Percentiles rank a stretch among this genome's conserved stretches.
These are phyloP conservation scores for Solanum pimpinellifolium DNA, from an alignment of 257 asterid species.

Conservation along the genomic window DNA sequence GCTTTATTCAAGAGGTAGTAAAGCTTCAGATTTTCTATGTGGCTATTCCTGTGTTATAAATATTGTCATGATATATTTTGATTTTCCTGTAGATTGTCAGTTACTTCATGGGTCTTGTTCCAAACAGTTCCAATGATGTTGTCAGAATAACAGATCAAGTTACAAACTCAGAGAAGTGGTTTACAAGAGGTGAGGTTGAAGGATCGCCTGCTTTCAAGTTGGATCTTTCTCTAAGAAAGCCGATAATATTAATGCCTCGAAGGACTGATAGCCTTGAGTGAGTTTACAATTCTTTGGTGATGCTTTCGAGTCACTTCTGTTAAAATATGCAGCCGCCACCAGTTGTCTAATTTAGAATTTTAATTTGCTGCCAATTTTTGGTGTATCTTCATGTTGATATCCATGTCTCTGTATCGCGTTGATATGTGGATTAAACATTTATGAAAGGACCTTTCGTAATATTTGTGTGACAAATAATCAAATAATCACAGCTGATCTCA, in stretches of 20 bases:
- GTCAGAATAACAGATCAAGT: constrained; percentile 73
- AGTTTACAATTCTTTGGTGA: constrained; percentile 17
- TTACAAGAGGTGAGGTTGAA: constrained; percentile 74
- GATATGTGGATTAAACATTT: background rate
- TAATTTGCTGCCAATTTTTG: background rate
- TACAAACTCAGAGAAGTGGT: constrained; percentile 66
- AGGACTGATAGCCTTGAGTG: constrained; percentile 81
- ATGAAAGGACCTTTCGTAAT: background rate
- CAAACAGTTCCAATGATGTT: constrained; percentile 55
- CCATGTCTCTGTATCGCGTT: background rate
- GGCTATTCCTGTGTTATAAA: background rate
- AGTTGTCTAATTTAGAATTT: background rate
- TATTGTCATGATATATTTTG: background rate
- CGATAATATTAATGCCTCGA: constrained; percentile 90
- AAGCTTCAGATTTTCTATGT: background rate
- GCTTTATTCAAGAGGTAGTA: constrained; percentile 87
- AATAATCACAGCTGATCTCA: background rate
- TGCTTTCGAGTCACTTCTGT: background rate
- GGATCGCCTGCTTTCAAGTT: constrained; percentile 93
- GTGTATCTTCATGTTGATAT: background rate
- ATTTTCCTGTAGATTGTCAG: constrained; percentile 49
- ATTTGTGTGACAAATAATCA: background rate
- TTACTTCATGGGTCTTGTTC: constrained; percentile 95
- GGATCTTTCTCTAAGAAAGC: constrained; percentile 83
- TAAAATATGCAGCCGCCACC: background rate